These are phyloP conservation scores for Chlorencoelia australis DNA, from an alignment of 2,329 filamentous ascomycete genomes.

Conservation along the genomic window DNA sequence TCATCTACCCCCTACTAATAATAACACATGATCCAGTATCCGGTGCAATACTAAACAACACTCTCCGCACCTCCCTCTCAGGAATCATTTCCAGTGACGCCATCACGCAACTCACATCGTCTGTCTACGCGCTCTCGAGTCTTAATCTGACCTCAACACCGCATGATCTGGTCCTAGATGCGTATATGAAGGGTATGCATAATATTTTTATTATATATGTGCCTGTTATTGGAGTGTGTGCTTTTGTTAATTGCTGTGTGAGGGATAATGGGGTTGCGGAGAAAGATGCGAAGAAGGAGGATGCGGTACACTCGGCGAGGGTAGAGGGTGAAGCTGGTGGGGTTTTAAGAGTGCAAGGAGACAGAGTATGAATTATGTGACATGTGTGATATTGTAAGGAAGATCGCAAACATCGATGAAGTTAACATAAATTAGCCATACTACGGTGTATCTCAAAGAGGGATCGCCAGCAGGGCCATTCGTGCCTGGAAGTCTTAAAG, in stretches of 20 bases:
- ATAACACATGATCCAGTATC: conserved; percentile 3
- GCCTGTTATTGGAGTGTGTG: conserved; percentile 2
- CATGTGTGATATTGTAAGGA: no score
- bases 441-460: no score
- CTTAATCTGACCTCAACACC: conserved; percentile 1
- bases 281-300: conserved; percentile 2
- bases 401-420: no score
- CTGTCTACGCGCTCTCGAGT: neutral
- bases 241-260: neutral
- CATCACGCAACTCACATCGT: conserved; percentile 2
- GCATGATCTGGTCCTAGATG: conserved; percentile 11
- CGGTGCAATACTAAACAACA: conserved; percentile 6
- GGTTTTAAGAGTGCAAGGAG: no score
- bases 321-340: no score
- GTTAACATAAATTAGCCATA: no score
- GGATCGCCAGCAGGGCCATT: no score
- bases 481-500: no score
- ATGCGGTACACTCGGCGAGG: no score
- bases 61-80: neutral
- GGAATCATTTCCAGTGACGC: neutral
- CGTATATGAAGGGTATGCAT: conserved; percentile 19
- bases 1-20: no score
- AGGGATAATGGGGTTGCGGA: conserved; percentile 1
- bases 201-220: conserved; percentile 17
- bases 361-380: no score